These are phyloP conservation scores for Pseudocercospora musae DNA, from an alignment of 2,329 filamentous ascomycete genomes.

Conservation along the genomic window DNA sequence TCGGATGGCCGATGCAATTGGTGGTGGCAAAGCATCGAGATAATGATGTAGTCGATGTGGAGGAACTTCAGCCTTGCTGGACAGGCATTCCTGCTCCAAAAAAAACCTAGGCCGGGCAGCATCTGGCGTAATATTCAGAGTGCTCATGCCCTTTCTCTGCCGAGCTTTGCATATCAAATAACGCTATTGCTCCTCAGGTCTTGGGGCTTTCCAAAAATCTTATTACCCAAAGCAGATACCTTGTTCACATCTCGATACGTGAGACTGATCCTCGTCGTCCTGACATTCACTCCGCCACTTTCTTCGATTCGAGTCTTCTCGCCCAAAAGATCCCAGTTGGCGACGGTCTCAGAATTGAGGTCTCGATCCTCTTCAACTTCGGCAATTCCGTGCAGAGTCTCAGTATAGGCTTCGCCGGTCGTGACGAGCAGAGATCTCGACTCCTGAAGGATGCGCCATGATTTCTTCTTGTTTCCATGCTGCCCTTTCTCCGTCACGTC, in stretches of 20 bases:
- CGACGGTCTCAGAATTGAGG: conserved; percentile 56
- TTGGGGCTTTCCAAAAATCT: conserved; percentile 52
- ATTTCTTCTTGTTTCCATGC: conserved; percentile 34
- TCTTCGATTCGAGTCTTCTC: conserved; percentile 39
- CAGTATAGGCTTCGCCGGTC: conserved; percentile 63
- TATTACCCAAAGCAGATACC: conserved; percentile 70
- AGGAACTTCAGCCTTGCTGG: not conserved
- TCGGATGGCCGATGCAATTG: not conserved
- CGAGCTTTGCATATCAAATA: not conserved
- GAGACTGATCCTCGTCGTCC: conserved; percentile 65
- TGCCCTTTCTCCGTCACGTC: conserved; percentile 58
- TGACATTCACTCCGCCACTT: conserved; percentile 54
- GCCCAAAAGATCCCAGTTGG: conserved; percentile 68
- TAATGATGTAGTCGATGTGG: not conserved
- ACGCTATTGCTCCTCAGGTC: not conserved
- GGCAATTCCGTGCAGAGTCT: conserved; percentile 72
- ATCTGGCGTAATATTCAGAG: not conserved
- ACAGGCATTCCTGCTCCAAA: not conserved
- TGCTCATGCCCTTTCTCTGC: not conserved
- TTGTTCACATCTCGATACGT: conserved; percentile 86
- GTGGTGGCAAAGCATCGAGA: not conserved
- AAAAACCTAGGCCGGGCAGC: not conserved
- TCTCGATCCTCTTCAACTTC: conserved; percentile 62
- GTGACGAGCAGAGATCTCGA: conserved; percentile 76
- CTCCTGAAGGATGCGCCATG: conserved; percentile 71